Base-by-base conservation (phyloP, 78 protist genomes). In the Dictyostelium capitatum region DNA sequence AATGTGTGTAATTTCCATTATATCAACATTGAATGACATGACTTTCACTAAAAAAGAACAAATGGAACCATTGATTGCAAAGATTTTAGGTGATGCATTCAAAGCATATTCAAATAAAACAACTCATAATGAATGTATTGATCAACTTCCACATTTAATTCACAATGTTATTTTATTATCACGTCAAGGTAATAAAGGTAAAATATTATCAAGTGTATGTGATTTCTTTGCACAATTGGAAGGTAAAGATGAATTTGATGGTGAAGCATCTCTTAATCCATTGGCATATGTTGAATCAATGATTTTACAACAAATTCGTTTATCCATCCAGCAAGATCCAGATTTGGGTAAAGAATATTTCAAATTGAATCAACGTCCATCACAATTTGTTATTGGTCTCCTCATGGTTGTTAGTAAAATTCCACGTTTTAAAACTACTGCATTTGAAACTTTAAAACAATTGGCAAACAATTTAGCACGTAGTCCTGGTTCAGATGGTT, bases 331-430 rank as follows among this genome's bases (percentile, higher is more conserved):
- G 50, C 57, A 67, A 10, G 93, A 87, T 51, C 79, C 79, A 65
- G 93, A 77, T 15, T 28, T 87, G 3, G 93, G 69, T 1, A 87
- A 78, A 37, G 93, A 87, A 6, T 87, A 47, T 77, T n/a, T 87
- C 1, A 87, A 77, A n/a, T 6, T 64, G 10, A 47, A 87, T 10
- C 84, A 77, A 41, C 6, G 20, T 19, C 43, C 80, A 1, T 47
- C 80, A 37, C 77, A 41, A 9, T 77, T 87, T 25, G 69, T 75
- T 5, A 41, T 87, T 64, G 79, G 56, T 11, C 5, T 87, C 1
- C 20, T 87, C 1, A 41, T 87, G 64, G 20, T 51, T 11, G 65
- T 87, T 10, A 47, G 79, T 48, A 77, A 59, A 69, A 77, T 87
- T 10, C 78, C 83, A 32, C 77, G 84, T 37, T 79, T 64, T n/a